Evolutionary conservation across 2,329 filamentous ascomycete genomes (phyloP), one percentile per base, ranked within the genome.

Genomic region (Chalaropsis thielavioides): DNA sequence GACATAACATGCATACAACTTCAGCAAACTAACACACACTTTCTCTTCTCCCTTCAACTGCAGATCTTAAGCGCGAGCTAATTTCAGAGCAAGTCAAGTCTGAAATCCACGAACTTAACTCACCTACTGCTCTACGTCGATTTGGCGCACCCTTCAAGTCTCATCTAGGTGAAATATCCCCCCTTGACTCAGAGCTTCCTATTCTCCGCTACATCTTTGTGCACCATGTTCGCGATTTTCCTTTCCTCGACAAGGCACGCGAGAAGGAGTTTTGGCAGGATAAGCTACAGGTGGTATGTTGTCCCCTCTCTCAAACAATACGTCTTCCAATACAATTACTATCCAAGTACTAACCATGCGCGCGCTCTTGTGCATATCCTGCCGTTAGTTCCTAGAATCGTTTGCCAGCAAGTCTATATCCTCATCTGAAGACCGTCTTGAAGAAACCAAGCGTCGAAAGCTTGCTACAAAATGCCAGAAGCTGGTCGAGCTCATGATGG

Each of bases 231-330:
- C 90, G 94, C 72, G 95, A 97, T 71, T 99, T 99, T 71, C 94
- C 94, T 0, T 99, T 99, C 73, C 83, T 99, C 69, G 91, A 99
- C 76, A 90, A 95, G 79, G 94, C 94, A 24, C 88, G 85, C 72
- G 94, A 99, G 81, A 96, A 97, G 81, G 94, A 99, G 76, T 99
- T 99, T 72, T 99, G 94, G 94, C 94, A 99, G 77, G 91, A 97
- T 73, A 97, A 95, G 75, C 79, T 99, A 67, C 94, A 99, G 79
- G 84, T 92, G 73, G 90, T 95, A 77, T 70, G 88, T 85, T 54
- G 27, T 43, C 58, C 27, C 40, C 51, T 11, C 22, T 68, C 62
- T 19, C 35, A 38, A 4, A 10, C 35, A 38, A 38, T 1, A 38
- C 6, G 10, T 8, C 35, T 38, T 38, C 5, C 35, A 38, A 8